Evolutionary conservation across 2,329 filamentous ascomycete species (phyloP).

Genomic region (Penicillium verrucosum): DNA sequence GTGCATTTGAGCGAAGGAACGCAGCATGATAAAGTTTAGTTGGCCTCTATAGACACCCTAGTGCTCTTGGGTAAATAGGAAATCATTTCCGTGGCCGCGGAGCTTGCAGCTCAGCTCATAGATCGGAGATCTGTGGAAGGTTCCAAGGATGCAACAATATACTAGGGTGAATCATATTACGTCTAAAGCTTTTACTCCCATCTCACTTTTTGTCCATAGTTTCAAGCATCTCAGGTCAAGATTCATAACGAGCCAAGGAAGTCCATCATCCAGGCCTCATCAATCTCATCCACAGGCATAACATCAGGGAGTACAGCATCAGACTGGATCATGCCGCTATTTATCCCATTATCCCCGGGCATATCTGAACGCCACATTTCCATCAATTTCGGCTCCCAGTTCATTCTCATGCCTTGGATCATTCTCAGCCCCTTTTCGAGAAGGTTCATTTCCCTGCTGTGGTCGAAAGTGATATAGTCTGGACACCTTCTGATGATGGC

Average conservation of each 20-base stretch:
- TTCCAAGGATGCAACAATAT: neutral
- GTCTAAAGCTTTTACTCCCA: neutral
- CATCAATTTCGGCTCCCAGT: constrained; percentile 23
- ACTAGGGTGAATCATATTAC: neutral
- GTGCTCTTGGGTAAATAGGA: neutral
- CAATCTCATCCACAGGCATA: constrained; percentile 16
- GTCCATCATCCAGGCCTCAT: constrained; percentile 25
- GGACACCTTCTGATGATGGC: constrained; percentile 13
- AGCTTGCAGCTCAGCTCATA: neutral
- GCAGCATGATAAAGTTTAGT: neutral
- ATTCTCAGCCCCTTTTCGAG: constrained; percentile 21
- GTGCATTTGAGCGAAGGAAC: no score
- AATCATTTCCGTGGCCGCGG: neutral
- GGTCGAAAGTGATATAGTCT: neutral
- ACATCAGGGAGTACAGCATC: constrained; percentile 9
- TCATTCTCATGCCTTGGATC: constrained; percentile 14
- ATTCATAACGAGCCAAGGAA: constrained; percentile 20
- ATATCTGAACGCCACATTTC: constrained; percentile 19
- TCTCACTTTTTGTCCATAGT: neutral
- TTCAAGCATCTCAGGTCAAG: neutral
- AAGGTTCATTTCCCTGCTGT: constrained; percentile 12
- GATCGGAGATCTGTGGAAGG: neutral
- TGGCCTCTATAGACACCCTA: neutral
- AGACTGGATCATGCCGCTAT: constrained; percentile 1
- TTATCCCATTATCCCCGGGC: constrained; percentile 1